Evolutionary conservation across 306 rosid genomes (phyloP), one percentile per base, ranked within the genome.

Genomic region (Trifolium repens): DNA sequence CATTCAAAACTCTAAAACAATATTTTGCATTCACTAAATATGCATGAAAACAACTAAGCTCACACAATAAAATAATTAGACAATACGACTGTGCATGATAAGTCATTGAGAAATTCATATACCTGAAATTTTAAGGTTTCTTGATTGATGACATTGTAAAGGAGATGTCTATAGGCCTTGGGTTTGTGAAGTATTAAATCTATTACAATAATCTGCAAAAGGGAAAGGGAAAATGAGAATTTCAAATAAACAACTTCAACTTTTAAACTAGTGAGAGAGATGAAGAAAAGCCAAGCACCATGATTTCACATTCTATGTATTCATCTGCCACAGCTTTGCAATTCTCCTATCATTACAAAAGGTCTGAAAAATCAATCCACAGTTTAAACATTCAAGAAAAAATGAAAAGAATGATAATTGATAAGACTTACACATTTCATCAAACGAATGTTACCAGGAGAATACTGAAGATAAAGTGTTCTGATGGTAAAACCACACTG

Each of bases 151-250:
- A 87, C 89, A 72, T 92, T 94, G 82, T 84, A 81, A 32, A 94
- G 93, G 26, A 94, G 79, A 88, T 92, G 97, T 71, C 93, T 90
- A 78, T 85, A 90, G 9, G 97, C 96, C 79, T 90, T 91, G 73
- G 81, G 89, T 81, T 89, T 94, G 77, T 90, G 96, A 82, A 94
- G 90, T 78, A 90, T 88, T 78, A 90, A 82, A 88, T 94, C 99
- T 66, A 94, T 86, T 3, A 88, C 44, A 78, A 90, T 70, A 80
- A 94, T 92, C 98, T 94, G 58, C 59, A 74, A 77, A 71, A 73
- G 34, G 44, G 65, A 40, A 43, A 3, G 2, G 54, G 0, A 11
- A 71, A 37, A 65, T 55, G 49, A n/a, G 6, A 58, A 62, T 53
- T 40, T 55, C 58, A 47, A 52, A 65, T 68, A 77, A 69, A 64